phyloP scores from a whole-genome alignment of 2,329 filamentous ascomycete species.

The Parastagonospora avenae region DNA sequence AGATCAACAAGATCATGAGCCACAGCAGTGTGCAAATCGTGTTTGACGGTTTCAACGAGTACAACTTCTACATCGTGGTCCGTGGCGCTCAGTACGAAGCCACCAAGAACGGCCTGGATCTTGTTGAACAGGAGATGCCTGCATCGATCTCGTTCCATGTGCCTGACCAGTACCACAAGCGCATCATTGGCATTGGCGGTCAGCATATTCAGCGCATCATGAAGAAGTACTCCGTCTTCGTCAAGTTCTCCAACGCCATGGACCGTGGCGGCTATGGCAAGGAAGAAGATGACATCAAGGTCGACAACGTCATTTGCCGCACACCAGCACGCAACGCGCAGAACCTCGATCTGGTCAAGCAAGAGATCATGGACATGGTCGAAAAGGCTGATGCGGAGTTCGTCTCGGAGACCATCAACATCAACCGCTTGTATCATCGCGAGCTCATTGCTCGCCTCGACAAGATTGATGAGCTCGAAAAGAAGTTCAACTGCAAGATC shows the following conservation, averaged over 20 bases:
- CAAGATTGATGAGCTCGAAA: constrained; percentile 93
- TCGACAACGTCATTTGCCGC: constrained; percentile 98
- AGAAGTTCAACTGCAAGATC: constrained; percentile 99
- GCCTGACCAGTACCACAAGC: constrained; percentile 98
- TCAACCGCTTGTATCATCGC: constrained; percentile 93
- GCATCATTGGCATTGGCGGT: constrained; percentile 97
- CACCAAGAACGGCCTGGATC: constrained; percentile 86
- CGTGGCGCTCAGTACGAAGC: constrained; percentile 91
- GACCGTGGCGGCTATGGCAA: constrained; percentile 91
- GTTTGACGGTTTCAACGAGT: constrained; percentile 98
- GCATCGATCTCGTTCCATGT: constrained; percentile 99
- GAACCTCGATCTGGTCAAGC: constrained; percentile 95
- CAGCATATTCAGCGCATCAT: constrained; percentile 99
- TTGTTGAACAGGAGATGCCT: constrained; percentile 99
- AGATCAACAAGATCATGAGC: constrained; percentile 99
- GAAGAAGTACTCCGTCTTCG: constrained; percentile 99
- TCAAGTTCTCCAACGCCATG: constrained; percentile 99
- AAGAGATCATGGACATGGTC: constrained; percentile 99
- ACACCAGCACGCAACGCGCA: constrained; percentile 96
- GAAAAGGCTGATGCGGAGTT: constrained; percentile 97
- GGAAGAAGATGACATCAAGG: constrained; percentile 97
- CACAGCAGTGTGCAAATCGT: constrained; percentile 99
- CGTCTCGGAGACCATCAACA: constrained; percentile 88
- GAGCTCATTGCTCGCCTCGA: constrained; percentile 86
- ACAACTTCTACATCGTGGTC: constrained; percentile 99